phyloP scores from a whole-genome alignment of 176 grass and related monocot species.

The Rhynchospora breviuscula region DNA sequence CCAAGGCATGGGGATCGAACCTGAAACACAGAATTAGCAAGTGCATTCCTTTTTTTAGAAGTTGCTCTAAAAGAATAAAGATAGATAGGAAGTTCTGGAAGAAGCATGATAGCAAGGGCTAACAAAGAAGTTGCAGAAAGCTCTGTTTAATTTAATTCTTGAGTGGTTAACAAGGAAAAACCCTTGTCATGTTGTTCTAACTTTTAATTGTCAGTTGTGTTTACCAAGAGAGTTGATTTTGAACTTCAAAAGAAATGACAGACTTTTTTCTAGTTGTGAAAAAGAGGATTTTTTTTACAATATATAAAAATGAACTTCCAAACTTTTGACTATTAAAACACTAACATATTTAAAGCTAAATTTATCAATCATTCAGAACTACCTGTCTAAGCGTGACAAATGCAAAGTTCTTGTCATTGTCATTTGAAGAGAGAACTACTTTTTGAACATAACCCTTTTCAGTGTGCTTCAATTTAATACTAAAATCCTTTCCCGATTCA shows the following conservation, averaged over 20 bases:
- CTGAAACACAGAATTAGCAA: slow-evolving; percentile 42
- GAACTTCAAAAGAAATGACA: not conserved
- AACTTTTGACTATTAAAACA: not conserved
- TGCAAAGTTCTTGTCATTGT: slow-evolving; percentile 88
- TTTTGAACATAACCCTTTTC: slow-evolving; percentile 95
- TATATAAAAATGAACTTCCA: not conserved
- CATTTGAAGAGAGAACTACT: slow-evolving; percentile 85
- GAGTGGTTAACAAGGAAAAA: not conserved
- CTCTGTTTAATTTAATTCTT: not conserved
- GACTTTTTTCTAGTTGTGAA: not conserved
- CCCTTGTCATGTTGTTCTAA: not conserved
- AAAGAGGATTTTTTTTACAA: not conserved
- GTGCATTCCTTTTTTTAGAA: not conserved
- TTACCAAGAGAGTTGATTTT: not conserved
- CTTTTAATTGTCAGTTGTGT: not conserved
- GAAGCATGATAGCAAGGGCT: not conserved
- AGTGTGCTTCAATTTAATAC: slow-evolving; percentile 89
- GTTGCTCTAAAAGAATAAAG: not conserved
- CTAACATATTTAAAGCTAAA: not conserved
- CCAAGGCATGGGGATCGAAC: slow-evolving; percentile 75
- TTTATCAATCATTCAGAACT: slow-evolving; percentile 8
- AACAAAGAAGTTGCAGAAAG: not conserved
- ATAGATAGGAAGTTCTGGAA: not conserved
- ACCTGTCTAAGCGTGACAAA: slow-evolving; percentile 92
- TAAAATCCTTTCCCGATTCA: slow-evolving; percentile 76